Conservation (phyloP, 2,329 filamentous ascomycete species). For the Cladorrhinum sp. region DNA sequence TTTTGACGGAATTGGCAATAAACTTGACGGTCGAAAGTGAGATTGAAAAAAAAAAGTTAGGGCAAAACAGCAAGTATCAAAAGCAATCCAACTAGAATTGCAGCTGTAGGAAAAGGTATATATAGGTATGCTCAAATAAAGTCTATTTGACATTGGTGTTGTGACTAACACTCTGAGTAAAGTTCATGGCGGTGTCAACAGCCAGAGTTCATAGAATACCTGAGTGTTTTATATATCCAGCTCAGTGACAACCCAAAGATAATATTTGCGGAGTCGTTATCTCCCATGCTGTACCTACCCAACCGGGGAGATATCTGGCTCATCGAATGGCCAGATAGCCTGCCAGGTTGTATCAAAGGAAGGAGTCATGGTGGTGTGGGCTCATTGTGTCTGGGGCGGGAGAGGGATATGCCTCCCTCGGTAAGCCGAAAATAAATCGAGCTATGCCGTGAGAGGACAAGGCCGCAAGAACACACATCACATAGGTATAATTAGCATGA, state of each 20-base stretch:
- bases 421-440: conserved; percentile 1
- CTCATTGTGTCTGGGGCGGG: background rate
- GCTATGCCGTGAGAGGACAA: background rate
- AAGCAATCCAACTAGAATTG: background rate
- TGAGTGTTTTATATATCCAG: no score
- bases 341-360: background rate
- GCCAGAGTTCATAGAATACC: no score
- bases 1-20: conserved; percentile 3
- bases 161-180: background rate
- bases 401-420: background rate
- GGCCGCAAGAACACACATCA: background rate
- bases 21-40: background rate
- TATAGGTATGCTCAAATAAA: background rate
- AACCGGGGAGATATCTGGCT: background rate
- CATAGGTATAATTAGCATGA: background rate
- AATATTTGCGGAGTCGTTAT: background rate
- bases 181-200: no score
- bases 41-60: background rate
- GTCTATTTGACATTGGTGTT: background rate
- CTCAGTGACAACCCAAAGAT: no score
- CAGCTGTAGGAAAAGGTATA: background rate
- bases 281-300: background rate
- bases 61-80: background rate
- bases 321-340: background rate
- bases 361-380: conserved; percentile 1